Conservation (phyloP, 441 rosid species). For the Breynia disticha region DNA sequence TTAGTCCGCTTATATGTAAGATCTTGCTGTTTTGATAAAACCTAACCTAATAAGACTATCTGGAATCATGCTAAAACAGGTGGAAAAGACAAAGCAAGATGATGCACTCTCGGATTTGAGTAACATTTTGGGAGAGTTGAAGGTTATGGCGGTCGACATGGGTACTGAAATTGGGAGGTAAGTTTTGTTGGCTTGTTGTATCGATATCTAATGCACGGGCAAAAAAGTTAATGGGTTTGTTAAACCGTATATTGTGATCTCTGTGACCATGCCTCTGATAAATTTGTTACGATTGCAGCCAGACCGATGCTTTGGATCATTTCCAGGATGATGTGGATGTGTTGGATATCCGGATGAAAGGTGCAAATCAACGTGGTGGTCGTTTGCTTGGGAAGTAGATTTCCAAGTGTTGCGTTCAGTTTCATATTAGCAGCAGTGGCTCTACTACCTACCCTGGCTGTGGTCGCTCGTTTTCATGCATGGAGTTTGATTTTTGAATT, state of each 20-base stretch:
- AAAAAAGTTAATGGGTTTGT: neutral
- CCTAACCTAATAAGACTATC: neutral
- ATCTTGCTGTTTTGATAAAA: no score
- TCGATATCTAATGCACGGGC: neutral
- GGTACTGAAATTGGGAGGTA: conserved; percentile 78
- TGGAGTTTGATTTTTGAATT: conserved; percentile 5
- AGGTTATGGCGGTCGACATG: conserved; percentile 83
- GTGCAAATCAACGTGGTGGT: conserved; percentile 54
- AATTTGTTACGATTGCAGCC: conserved; percentile 36
- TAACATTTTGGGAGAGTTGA: conserved; percentile 61
- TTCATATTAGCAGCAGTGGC: neutral
- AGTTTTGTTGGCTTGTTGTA: neutral
- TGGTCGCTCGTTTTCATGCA: conserved; percentile 1
- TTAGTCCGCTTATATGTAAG: no score
- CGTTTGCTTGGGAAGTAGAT: conserved; percentile 64
- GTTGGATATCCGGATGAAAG: conserved; percentile 50
- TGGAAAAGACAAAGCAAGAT: conserved; percentile 77
- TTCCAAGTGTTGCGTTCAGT: neutral
- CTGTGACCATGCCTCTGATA: no score
- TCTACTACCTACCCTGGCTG: neutral
- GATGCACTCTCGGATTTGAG: conserved; percentile 71
- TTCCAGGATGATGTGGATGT: conserved; percentile 61
- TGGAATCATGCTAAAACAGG: conserved; percentile 28
- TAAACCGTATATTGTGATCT: no score
- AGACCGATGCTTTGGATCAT: conserved; percentile 51